Percentiles rank a stretch among this genome's conserved stretches.
Evolutionary conservation across 495 filamentous ascomycete genomes (phyloP).

Genomic region (Physcia stellaris): DNA sequence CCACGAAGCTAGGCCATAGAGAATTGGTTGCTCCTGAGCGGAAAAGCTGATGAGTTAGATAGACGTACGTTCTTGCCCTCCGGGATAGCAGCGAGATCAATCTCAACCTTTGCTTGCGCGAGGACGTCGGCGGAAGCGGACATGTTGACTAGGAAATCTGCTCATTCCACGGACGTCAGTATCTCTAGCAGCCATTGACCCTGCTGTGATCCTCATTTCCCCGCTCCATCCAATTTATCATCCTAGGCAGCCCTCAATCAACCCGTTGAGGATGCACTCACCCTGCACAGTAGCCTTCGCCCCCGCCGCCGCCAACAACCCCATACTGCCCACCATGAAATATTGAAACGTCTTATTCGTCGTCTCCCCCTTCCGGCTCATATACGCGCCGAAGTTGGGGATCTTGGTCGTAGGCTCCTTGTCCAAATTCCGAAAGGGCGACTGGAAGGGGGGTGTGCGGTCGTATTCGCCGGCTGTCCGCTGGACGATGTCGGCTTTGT

Average conservation of each 20-base stretch:
- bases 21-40: neutral
- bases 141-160: conserved; percentile 99
- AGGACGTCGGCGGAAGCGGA: conserved; percentile 97
- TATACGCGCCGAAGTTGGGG: conserved; percentile 83
- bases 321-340: conserved; percentile 96
- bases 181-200: conserved; percentile 3
- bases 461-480: conserved; percentile 20
- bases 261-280: conserved; percentile 31
- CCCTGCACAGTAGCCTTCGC: conserved; percentile 96
- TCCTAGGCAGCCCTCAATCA: neutral
- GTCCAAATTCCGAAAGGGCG: conserved; percentile 33
- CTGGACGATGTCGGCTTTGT: conserved; percentile 27
- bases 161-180: conserved; percentile 3
- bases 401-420: conserved; percentile 49
- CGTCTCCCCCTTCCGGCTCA: conserved; percentile 45
- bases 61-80: conserved; percentile 95
- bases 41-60: neutral
- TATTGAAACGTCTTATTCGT: conserved; percentile 82
- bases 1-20: too few relatives aligned
- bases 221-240: neutral
- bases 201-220: too few relatives aligned
- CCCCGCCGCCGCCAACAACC: conserved; percentile 75
- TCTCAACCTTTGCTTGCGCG: conserved; percentile 98
- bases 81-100: conserved; percentile 80
- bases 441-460: conserved; percentile 34